These are phyloP conservation scores for Xylaria sp. DNA, from an alignment of 2,329 filamentous ascomycete species.

Conservation along the genomic window DNA sequence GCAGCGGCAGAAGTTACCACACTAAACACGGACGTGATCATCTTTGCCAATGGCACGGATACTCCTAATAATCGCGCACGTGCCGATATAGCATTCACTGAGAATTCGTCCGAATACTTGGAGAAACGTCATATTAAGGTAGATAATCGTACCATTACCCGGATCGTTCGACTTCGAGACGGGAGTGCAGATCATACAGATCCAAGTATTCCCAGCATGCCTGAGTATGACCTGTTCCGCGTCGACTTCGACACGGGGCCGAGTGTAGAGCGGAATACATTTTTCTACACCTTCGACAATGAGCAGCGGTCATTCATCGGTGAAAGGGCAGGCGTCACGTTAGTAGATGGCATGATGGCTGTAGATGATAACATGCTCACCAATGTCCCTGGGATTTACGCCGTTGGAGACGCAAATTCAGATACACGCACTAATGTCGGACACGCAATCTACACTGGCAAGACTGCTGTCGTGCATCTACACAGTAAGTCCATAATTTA, in stretches of 20 bases:
- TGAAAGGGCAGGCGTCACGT: constrained; percentile 56
- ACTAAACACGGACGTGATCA: constrained; percentile 65
- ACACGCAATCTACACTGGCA: constrained; percentile 70
- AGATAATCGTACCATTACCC: constrained; percentile 65
- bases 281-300: constrained; percentile 61
- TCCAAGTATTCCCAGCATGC: constrained; percentile 55
- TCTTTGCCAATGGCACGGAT: constrained; percentile 69
- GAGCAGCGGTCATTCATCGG: constrained; percentile 62
- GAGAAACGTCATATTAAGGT: constrained; percentile 61
- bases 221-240: constrained; percentile 66
- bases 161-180: constrained; percentile 59
- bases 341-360: constrained; percentile 58
- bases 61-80: constrained; percentile 55
- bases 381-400: constrained; percentile 65
- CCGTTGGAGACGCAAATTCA: constrained; percentile 68
- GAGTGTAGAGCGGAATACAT: constrained; percentile 59
- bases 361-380: constrained; percentile 57
- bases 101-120: constrained; percentile 61
- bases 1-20: constrained; percentile 63
- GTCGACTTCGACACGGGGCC: constrained; percentile 60
- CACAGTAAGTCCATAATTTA: constrained; percentile 58
- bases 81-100: constrained; percentile 54
- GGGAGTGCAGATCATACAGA: constrained; percentile 51
- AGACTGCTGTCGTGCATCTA: constrained; percentile 65
- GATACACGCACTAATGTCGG: constrained; percentile 69